phyloP scores from a whole-genome alignment of 495 filamentous ascomycete species.

The Penicillium riverlandense region DNA sequence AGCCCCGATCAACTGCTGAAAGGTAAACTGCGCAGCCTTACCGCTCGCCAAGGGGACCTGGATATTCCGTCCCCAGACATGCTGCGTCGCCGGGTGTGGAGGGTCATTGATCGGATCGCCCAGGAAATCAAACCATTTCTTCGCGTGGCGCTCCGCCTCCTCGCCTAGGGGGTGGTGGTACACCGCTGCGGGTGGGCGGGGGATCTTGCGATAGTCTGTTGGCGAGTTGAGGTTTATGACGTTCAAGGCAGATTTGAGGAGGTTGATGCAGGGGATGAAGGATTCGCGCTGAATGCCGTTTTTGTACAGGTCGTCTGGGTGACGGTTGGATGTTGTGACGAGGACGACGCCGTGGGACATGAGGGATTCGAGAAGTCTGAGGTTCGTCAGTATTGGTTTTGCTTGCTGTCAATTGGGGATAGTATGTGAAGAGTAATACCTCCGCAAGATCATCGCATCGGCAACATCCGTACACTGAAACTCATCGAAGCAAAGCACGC shows the following conservation, averaged over 20 bases:
- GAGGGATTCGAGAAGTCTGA: slow-evolving; percentile 72
- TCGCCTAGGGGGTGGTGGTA: slow-evolving; percentile 82
- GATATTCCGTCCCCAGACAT: slow-evolving; percentile 92
- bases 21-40: slow-evolving; percentile 79
- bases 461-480: slow-evolving; percentile 99
- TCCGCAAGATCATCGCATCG: slow-evolving; percentile 93
- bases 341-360: slow-evolving; percentile 97
- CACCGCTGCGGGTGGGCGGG: slow-evolving; percentile 85
- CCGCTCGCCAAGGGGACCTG: slow-evolving; percentile 82
- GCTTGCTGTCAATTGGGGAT: no score
- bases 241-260: slow-evolving; percentile 72
- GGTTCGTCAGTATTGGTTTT: no score
- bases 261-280: slow-evolving; percentile 91
- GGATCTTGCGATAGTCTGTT: slow-evolving; percentile 96
- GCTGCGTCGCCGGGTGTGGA: slow-evolving; percentile 67
- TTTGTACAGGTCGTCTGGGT: slow-evolving; percentile 92
- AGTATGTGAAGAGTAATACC: slow-evolving; percentile 27
- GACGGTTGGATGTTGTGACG: slow-evolving; percentile 94
- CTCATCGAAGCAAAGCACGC: slow-evolving; percentile 94
- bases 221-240: slow-evolving; percentile 92
- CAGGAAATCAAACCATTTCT: slow-evolving; percentile 92
- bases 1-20: slow-evolving; percentile 78
- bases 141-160: slow-evolving; percentile 69
- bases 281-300: slow-evolving; percentile 95
- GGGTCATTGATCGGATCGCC: slow-evolving; percentile 74